Percentiles rank a stretch among this genome's conserved stretches.
These are phyloP conservation scores for Geosmithia morbida DNA, from an alignment of 2,329 filamentous ascomycete species.

Conservation along the genomic window DNA sequence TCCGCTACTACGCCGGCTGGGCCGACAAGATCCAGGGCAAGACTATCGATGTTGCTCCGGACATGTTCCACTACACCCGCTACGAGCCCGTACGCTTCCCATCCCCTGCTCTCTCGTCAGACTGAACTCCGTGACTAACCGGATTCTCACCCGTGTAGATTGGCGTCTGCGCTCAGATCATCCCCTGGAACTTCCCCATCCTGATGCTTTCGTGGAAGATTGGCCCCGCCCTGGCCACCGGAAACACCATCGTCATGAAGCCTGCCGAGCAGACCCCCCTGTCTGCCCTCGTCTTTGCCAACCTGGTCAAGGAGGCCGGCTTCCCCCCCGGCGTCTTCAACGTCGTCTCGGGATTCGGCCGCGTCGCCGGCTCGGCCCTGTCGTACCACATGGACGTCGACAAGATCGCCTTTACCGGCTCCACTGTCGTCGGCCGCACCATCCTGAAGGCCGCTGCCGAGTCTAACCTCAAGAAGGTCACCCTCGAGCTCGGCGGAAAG, in stretches of 20 bases:
- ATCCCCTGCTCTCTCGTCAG: not conserved
- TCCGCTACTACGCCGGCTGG: constrained; percentile 70
- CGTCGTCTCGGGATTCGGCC: constrained; percentile 61
- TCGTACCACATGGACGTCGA: constrained; percentile 60
- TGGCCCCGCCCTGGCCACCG: constrained; percentile 51
- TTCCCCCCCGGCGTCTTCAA: constrained; percentile 63
- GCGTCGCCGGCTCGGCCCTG: constrained; percentile 58
- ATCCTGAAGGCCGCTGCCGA: constrained; percentile 64
- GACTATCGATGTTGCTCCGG: constrained; percentile 64
- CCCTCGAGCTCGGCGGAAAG: constrained; percentile 62
- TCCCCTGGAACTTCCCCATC: constrained; percentile 72
- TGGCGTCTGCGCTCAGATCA: constrained; percentile 74
- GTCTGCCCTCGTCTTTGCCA: constrained; percentile 46
- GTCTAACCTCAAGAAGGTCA: constrained; percentile 67
- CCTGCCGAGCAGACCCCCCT: constrained; percentile 61
- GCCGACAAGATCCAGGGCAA: constrained; percentile 86
- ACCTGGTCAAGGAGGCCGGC: constrained; percentile 55
- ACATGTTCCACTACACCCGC: constrained; percentile 70
- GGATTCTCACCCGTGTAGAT: constrained; percentile 19
- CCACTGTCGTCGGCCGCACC: constrained; percentile 50
- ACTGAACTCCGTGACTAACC: constrained; percentile 35
- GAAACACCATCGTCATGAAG: constrained; percentile 58
- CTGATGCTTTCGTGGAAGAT: constrained; percentile 71
- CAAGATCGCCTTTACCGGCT: constrained; percentile 68
- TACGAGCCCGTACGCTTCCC: constrained; percentile 49